These are phyloP conservation scores for Dactylonectria macrodidyma DNA, from an alignment of 2,329 filamentous ascomycete genomes.

Conservation along the genomic window DNA sequence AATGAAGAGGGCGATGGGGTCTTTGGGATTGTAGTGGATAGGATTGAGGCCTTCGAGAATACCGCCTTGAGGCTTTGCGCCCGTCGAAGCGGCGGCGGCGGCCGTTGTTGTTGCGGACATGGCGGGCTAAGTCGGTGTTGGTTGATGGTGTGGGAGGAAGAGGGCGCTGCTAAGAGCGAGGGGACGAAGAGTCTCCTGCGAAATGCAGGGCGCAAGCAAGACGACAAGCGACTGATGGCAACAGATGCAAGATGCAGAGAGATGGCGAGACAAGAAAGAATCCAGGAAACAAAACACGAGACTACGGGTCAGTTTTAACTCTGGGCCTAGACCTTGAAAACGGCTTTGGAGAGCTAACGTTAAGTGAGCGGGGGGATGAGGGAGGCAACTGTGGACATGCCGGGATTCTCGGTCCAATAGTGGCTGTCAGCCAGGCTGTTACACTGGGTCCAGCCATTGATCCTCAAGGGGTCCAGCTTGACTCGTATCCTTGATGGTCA, in stretches of 20 bases:
- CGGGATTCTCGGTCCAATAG: not conserved
- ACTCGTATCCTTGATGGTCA: not conserved
- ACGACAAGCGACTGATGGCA: not conserved
- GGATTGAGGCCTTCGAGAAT: constrained; percentile 81
- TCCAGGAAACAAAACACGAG: not conserved
- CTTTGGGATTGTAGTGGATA: constrained; percentile 76
- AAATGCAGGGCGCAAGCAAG: not conserved
- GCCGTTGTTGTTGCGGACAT: constrained; percentile 45
- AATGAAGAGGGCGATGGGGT: constrained; percentile 72
- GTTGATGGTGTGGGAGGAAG: not conserved
- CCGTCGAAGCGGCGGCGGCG: constrained; percentile 49
- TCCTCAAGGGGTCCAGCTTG: not conserved
- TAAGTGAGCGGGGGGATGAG: constrained; percentile 2
- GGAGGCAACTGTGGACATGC: not conserved
- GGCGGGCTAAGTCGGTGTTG: constrained; percentile 20
- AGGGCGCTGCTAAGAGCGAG: not conserved
- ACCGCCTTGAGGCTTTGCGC: constrained; percentile 65
- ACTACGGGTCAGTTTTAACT: constrained; percentile 1
- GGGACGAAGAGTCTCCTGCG: not conserved
- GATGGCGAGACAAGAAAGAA: not conserved
- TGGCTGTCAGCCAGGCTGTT: not conserved
- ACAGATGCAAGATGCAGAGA: not conserved
- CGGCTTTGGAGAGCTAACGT: constrained; percentile 8
- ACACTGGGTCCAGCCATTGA: constrained; percentile 5
- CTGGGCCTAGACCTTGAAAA: not conserved